These are phyloP conservation scores for Paramarasmius palmivorus DNA, from an alignment of 1,284 basidiomycete genomes.

Conservation along the genomic window DNA sequence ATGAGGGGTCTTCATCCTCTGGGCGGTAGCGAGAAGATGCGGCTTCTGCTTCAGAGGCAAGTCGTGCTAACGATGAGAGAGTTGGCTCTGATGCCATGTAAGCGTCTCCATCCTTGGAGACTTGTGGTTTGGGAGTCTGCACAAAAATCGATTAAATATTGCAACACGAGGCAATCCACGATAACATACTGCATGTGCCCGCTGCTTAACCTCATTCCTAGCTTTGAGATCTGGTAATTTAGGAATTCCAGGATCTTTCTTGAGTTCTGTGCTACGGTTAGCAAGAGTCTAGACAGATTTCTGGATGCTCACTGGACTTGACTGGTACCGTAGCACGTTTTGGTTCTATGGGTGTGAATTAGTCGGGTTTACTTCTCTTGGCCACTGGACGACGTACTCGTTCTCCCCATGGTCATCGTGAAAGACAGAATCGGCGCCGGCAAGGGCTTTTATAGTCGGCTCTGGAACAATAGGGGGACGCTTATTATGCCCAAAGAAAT, in stretches of 20 bases:
- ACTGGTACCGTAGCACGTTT: conserved; percentile 49
- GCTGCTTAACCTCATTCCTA: conserved; percentile 55
- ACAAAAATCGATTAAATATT: neutral
- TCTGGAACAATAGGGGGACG: neutral
- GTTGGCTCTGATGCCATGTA: conserved; percentile 76
- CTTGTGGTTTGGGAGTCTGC: conserved; percentile 15
- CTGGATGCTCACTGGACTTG: conserved; percentile 49
- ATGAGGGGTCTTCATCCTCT: conserved; percentile 31
- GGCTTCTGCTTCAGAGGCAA: conserved; percentile 33
- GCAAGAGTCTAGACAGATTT: neutral
- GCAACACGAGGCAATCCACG: conserved; percentile 13
- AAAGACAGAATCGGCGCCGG: neutral
- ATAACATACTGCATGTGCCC: conserved; percentile 34
- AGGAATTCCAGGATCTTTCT: conserved; percentile 83
- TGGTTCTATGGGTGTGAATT: conserved; percentile 30
- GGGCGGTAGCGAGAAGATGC: conserved; percentile 18
- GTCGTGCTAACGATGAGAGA: conserved; percentile 57
- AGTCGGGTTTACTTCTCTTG: conserved; percentile 6
- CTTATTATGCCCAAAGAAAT: neutral
- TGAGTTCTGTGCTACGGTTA: conserved; percentile 52
- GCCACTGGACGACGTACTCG: conserved; percentile 41
- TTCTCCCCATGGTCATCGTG: conserved; percentile 51
- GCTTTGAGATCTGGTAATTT: conserved; percentile 71
- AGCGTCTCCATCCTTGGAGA: conserved; percentile 50
- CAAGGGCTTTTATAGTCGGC: neutral